Base-by-base conservation (phyloP, 257 asterid genomes). In the Solanum phureja region DNA sequence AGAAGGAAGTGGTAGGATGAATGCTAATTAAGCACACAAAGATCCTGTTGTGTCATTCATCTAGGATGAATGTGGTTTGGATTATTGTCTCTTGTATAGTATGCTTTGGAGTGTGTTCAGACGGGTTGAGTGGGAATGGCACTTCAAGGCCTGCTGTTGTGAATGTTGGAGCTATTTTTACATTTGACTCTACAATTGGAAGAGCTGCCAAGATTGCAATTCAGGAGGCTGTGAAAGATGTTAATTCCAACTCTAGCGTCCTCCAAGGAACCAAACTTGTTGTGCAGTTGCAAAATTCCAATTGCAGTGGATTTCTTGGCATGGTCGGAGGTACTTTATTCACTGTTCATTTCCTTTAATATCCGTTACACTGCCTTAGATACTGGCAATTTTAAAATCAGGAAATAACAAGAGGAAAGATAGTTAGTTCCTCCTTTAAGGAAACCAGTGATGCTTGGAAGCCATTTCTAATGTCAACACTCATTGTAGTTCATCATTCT, bases 241-340 rank as follows among this genome's bases (percentile, higher is more conserved):
- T 97, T 73, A 97, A 97, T 89, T 87, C 95, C 68, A 76, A 97
- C 88, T 90, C 98, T 2, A 92, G 90, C 75, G 91, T 95, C 84
- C 99, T 97, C 88, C 88, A 21, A 1, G 98, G 95, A 62, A 93
- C 99, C 19, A 86, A 90, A 89, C 93, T 97, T 40, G 85, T 89
- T 33, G 89, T 95, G 58, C 83, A 77, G 34, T 88, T 91, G 89
- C 91, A 85, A 66, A 89, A 92, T 88, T 90, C 98, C 89, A 95
- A 95, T 81, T 97, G 99, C 98, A 95, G 94, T 92, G 98, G 98
- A 13, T 97, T 97, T 90, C 90, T 94, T 88, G 98, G 99, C 91
- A 89, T 95, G 96, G 85, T 94, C 87, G 95, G 95, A 93, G 99
- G 99, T 95, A 91, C 64, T 34, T 87, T 75, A 33, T 74, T 44